Evolutionary conservation across 768 basidiomycete genomes (phyloP), one percentile per base, ranked within the genome.

Genomic region (Cyclocybe aegerita): DNA sequence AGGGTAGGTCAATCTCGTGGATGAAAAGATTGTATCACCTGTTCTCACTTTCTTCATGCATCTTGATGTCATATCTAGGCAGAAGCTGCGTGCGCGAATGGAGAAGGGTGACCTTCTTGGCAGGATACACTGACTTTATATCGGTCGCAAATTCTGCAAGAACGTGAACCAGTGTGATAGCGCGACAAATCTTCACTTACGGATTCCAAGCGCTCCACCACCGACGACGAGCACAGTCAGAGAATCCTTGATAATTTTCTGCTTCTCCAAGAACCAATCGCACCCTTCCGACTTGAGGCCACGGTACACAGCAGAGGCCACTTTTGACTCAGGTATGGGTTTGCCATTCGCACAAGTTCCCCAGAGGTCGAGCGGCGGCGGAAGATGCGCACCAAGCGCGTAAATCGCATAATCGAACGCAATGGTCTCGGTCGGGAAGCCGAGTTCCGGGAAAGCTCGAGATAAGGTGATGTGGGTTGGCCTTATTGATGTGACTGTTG

Each of bases 141-240:
- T 87, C 85, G 3, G 81, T 77, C 0, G 84, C 83, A 53, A 82
- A 82, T 60, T 86, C 85, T 86, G 55, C 5, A 14, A 33, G 32
- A 23, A 4, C 1, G 11, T 9, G 10, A 0, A 38, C 7, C 16
- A 30, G 11, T 45, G 23, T n/a, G 12, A 40, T 30, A 17, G 7
- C 1, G 31, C 34, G 2, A 34, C 5, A n/a, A 10, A 29, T 36
- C 14, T 35, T 34, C 2, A 74, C 82, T 57, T 61, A 86, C 85
- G 84, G 23, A 89, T 80, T 3, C 87, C 88, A 7, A 89, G 75
- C 0, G 88, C 84, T 0, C 88, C 88, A 9, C 85, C 87, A 1
- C 88, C 88, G 2, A 88, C 77, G 10, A 89, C 75, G 6, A 88
- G 74, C 3, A 90, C 73, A 37, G 73, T 78, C 1, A 63, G 66